These are phyloP conservation scores for Gaultheria prostrata DNA, from an alignment of 148 eudicot species.

Conservation along the genomic window DNA sequence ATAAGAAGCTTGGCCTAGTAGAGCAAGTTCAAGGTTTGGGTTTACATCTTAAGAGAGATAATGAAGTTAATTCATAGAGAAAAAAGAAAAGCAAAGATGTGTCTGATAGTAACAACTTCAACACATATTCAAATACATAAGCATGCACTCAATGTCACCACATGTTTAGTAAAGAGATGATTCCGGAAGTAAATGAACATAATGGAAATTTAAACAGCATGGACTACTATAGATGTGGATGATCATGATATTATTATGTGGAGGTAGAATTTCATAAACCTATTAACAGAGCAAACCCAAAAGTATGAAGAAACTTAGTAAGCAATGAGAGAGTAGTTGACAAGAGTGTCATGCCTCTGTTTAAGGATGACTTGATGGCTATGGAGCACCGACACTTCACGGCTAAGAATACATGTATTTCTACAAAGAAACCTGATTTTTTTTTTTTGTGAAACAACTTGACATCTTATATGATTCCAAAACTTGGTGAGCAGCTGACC, in stretches of 20 bases:
- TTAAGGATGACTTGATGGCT: neutral
- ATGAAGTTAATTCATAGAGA: neutral
- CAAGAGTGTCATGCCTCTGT: neutral
- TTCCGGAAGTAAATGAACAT: neutral
- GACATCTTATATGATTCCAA: neutral
- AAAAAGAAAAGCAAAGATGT: neutral
- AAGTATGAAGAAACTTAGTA: neutral
- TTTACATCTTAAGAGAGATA: neutral
- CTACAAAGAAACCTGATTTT: neutral
- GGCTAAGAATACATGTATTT: neutral
- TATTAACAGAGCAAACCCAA: neutral
- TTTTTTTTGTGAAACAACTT: neutral
- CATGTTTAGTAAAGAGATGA: neutral
- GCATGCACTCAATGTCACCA: neutral
- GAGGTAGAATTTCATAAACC: neutral
- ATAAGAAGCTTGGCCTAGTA: neutral
- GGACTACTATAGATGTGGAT: neutral
- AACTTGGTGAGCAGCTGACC: neutral
- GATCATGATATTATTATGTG: neutral
- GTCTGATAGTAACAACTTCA: neutral
- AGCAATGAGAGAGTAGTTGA: neutral
- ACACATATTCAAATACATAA: neutral
- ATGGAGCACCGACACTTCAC: too few species aligned
- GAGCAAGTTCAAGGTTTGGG: constrained; percentile 9
- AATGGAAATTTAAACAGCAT: neutral